Base-by-base conservation (phyloP, 1,284 basidiomycete genomes). In the Ustilago bromivora region DNA sequence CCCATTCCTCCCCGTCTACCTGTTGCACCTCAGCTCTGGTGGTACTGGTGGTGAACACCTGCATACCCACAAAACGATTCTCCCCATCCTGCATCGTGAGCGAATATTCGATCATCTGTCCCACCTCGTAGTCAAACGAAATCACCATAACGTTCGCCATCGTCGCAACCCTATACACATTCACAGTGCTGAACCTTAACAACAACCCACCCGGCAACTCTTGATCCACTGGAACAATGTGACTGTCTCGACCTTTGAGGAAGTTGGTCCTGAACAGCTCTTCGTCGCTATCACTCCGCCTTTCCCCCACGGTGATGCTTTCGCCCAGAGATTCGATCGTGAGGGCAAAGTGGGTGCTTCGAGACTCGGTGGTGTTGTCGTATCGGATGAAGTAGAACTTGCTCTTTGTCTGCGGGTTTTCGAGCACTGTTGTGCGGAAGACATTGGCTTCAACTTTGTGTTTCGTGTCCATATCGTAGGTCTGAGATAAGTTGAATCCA, bases 381-480 rank as follows among this genome's bases (percentile, higher is more conserved):
- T 94, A 92, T 9, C 93, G 88, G 15, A 89, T 88, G 61, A 94
- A 89, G 80, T 91, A 92, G 86, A 93, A 94, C 4, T 89, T 63
- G 61, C 66, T 73, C 52, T 62, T 60, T 0, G 78, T 72, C 36
- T 72, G 46, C 0, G 73, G 66, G 47, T 78, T 78, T 13, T 65
- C 49, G 23, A 78, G 63, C 57, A 73, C 67, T 1, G 75, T 77
- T 12, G 70, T 66, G 2, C 74, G 58, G 13, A 77, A 60, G 17
- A 61, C 5, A 1, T 31, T 49, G 0, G 59, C 35, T 1, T 66
- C 46, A 38, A 76, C 62, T 1, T 52, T 31, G 3, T 51, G 3
- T 11, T 60, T 31, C 2, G 35, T 38, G 11, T 64, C 73, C 11
- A 76, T 10, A 34, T 71, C 58, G 7, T 31, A 60, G 3, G 56